Percentiles rank a stretch among this genome's conserved stretches.
These are phyloP conservation scores for Sugiyamaella americana DNA, from an alignment of 805 yeast species.

Conservation along the genomic window DNA sequence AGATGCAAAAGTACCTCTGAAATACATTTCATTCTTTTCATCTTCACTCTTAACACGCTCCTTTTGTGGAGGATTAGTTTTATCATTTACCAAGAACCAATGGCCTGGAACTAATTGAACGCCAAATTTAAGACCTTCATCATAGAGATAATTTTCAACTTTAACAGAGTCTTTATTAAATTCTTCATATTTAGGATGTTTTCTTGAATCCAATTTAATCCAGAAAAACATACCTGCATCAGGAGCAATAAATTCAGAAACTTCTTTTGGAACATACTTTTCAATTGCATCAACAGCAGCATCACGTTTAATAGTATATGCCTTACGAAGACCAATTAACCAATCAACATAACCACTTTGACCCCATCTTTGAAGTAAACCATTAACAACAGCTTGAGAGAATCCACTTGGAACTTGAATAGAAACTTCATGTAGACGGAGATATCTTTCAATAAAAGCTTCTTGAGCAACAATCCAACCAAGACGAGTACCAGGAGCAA, in stretches of 20 bases:
- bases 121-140: conserved; percentile 29
- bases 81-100: conserved; percentile 33
- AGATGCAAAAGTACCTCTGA: conserved; percentile 41
- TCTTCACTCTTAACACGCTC: conserved; percentile 25
- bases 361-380: conserved; percentile 80
- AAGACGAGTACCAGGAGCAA: conserved; percentile 85
- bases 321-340: conserved; percentile 67
- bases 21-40: conserved; percentile 31
- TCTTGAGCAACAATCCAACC: conserved; percentile 86
- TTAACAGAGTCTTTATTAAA: conserved; percentile 23
- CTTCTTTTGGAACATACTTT: conserved; percentile 46
- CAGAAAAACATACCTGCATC: conserved; percentile 52
- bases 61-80: conserved; percentile 31
- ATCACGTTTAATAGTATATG: conserved; percentile 85
- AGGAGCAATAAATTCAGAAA: conserved; percentile 36
- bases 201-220: conserved; percentile 45
- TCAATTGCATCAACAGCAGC: conserved; percentile 70
- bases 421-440: conserved; percentile 72
- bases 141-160: conserved; percentile 32
- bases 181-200: conserved; percentile 41
- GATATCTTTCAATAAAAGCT: conserved; percentile 53
- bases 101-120: conserved; percentile 37
- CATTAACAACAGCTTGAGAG: conserved; percentile 63
- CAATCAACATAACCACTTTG: conserved; percentile 84
- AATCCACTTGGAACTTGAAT: conserved; percentile 80